Conservation (phyloP, 2,329 filamentous ascomycete species). For the Scytalidium sp. region DNA sequence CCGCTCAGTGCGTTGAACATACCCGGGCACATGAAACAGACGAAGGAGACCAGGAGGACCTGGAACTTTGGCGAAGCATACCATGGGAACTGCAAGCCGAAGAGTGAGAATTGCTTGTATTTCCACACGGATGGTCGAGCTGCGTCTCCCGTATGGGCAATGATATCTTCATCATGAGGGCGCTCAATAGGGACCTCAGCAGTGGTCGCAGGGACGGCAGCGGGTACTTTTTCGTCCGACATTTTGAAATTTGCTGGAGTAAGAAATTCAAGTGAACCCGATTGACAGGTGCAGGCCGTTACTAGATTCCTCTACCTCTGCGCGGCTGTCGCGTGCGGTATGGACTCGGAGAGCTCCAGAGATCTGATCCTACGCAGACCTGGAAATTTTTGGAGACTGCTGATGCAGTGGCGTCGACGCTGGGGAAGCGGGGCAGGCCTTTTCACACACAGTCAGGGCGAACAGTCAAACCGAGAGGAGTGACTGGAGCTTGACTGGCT, state of each 20-base stretch:
- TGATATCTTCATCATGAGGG: not conserved
- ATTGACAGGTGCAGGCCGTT: not conserved
- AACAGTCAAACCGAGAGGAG: not conserved
- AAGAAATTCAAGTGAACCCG: not conserved
- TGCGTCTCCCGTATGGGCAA: not conserved
- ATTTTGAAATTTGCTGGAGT: not conserved
- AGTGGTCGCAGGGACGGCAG: slow-evolving; percentile 1
- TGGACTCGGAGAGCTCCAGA: no score
- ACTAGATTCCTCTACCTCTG: not conserved
- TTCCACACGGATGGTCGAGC: slow-evolving; percentile 57
- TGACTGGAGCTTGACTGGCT: not conserved
- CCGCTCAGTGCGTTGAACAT: slow-evolving; percentile 68
- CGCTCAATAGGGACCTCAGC: not conserved
- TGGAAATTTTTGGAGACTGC: no score
- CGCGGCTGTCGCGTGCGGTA: no score
- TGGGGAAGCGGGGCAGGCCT: not conserved
- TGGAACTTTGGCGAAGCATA: slow-evolving; percentile 73
- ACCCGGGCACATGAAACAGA: slow-evolving; percentile 67
- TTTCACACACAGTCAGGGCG: no score
- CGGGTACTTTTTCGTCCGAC: not conserved
- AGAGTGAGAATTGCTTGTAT: slow-evolving; percentile 60
- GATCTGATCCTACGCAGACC: no score
- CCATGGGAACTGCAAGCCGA: slow-evolving; percentile 55
- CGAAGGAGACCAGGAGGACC: slow-evolving; percentile 64
- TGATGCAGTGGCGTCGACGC: not conserved